Evolutionary conservation across 768 basidiomycete species (phyloP).

Genomic region (Auricularia cornea): DNA sequence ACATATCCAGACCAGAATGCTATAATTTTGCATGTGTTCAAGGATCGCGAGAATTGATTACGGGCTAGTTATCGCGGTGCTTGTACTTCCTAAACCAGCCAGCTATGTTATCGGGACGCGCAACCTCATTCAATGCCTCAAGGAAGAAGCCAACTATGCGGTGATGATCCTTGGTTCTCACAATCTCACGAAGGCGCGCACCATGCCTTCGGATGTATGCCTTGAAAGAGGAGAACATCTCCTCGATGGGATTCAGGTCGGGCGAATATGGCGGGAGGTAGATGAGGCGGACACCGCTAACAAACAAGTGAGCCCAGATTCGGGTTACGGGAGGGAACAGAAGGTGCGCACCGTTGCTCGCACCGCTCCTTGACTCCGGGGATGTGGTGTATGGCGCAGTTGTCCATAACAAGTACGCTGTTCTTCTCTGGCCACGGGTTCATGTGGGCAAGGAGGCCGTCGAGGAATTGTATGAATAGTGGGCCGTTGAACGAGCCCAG

Average conservation of each 20-base stretch:
- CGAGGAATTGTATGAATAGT: slow-evolving; percentile 25
- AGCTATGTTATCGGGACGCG: neutral
- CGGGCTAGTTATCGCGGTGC: no score
- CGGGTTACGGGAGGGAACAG: neutral
- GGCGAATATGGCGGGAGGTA: slow-evolving; percentile 34
- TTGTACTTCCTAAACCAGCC: neutral
- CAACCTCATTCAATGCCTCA: neutral
- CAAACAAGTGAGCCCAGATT: neutral
- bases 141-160: neutral
- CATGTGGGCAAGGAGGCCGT: slow-evolving; percentile 28
- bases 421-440: slow-evolving; percentile 27
- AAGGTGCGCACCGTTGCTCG: slow-evolving; percentile 18
- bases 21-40: no score
- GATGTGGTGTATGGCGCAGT: slow-evolving; percentile 27
- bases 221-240: slow-evolving; percentile 32
- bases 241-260: slow-evolving; percentile 33
- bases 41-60: no score
- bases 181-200: neutral
- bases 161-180: neutral
- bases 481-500: slow-evolving; percentile 22
- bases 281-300: slow-evolving; percentile 2
- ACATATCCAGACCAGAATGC: no score
- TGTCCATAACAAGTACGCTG: slow-evolving; percentile 34
- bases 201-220: slow-evolving; percentile 17
- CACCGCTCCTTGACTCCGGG: slow-evolving; percentile 21